phyloP scores from a whole-genome alignment of 257 asterid genomes.

The Hygrophila difformis region DNA sequence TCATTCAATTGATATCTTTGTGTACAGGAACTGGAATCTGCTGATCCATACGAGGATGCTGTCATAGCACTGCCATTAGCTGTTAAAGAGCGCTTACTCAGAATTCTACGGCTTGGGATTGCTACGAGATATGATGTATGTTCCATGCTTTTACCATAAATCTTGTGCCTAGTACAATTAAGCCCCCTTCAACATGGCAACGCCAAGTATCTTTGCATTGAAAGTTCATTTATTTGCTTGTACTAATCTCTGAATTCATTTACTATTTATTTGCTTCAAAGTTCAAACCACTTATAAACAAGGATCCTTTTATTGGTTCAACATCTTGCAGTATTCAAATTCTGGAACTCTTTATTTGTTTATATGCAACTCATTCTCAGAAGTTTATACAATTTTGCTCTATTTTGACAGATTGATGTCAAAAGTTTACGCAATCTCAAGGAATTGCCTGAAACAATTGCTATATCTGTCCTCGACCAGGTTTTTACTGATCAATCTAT shows the following conservation, averaged over 20 bases:
- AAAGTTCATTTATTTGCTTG: too few species aligned
- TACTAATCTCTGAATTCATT: too few species aligned
- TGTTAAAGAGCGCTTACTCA: slow-evolving; percentile 81
- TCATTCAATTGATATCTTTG: slow-evolving; percentile 9
- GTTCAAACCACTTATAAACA: too few species aligned
- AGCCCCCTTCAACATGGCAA: too few species aligned
- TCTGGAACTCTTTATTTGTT: too few species aligned
- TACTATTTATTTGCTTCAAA: too few species aligned
- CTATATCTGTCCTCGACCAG: slow-evolving; percentile 91
- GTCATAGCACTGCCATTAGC: slow-evolving; percentile 63
- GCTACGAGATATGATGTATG: slow-evolving; percentile 89
- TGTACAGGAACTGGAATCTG: slow-evolving; percentile 38
- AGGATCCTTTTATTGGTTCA: too few species aligned
- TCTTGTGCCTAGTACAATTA: too few species aligned
- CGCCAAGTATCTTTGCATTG: too few species aligned
- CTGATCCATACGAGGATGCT: slow-evolving; percentile 80
- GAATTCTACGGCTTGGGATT: slow-evolving; percentile 79
- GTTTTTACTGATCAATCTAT: slow-evolving; percentile 26
- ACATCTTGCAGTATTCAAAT: too few species aligned
- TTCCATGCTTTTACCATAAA: slow-evolving; percentile 11
- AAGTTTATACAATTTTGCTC: slow-evolving; percentile 8
- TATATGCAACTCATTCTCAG: too few species aligned
- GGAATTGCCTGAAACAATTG: slow-evolving; percentile 63
- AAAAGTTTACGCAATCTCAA: slow-evolving; percentile 48
- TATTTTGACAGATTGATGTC: slow-evolving; percentile 56